A percentile compares a stretch with the other conserved stretches of the same genome.
These are phyloP conservation scores for Ashbya aceris DNA, from an alignment of 1,139 yeast genomes.

Conservation along the genomic window DNA sequence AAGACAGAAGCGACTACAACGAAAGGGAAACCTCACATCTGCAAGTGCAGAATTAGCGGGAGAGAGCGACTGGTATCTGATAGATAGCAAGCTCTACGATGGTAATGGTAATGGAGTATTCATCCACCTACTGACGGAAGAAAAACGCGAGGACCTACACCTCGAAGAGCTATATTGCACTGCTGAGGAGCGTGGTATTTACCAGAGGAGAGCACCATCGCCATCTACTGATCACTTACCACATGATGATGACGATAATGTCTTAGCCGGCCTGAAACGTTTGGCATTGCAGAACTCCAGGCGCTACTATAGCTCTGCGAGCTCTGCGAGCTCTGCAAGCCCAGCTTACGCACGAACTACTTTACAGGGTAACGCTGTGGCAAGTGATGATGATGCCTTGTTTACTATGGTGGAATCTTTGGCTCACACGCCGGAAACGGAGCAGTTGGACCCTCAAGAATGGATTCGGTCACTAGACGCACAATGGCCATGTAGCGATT, in stretches of 20 bases:
- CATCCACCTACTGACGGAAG: constrained; percentile 64
- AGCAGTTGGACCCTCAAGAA: not conserved
- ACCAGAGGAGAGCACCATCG: constrained; percentile 14
- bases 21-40: constrained; percentile 43
- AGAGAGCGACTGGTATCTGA: constrained; percentile 54
- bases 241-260: constrained; percentile 17
- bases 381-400: constrained; percentile 2
- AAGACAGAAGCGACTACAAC: constrained; percentile 51
- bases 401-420: no score
- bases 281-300: constrained; percentile 21
- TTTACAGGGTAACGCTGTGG: constrained; percentile 10
- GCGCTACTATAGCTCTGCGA: constrained; percentile 16
- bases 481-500: not conserved
- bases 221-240: constrained; percentile 1
- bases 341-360: not conserved
- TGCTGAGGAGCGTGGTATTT: constrained; percentile 35
- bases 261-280: constrained; percentile 23
- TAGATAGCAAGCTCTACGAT: constrained; percentile 44
- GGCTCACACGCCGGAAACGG: no score
- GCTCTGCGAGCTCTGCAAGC: no score
- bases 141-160: constrained; percentile 56
- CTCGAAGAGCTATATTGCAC: constrained; percentile 62
- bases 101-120: constrained; percentile 41
- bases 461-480: constrained; percentile 5
- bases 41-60: constrained; percentile 41